Base-by-base conservation (phyloP, 1,284 basidiomycete genomes). In the Xerocomus amazonicus region DNA sequence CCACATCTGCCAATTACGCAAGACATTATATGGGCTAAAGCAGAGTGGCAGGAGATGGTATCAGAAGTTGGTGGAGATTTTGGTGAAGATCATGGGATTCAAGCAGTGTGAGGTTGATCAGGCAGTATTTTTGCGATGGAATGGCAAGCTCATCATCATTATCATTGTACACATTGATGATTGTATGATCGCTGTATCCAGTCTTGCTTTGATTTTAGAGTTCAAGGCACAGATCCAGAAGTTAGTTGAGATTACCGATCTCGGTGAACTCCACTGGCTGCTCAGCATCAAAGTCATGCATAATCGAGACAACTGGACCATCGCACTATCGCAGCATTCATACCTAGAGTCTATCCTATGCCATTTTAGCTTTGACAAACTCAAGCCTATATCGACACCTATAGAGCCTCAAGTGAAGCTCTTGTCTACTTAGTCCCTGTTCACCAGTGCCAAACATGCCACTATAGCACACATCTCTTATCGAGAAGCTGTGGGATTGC, bases 261-360 rank as follows among this genome's bases (percentile, higher is more conserved):
- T 10, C 37, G 31, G 41, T 5, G n/a, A 47, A 8, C 36, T 51
- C 4, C 32, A 51, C 3, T 51, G 45, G 56, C 40, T 70, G 0
- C 56, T 69, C 0, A 65, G 61, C 1, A 62, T 66, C 29, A 47
- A 70, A 42, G 55, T 70, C 23, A 47, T 27, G 4, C 44, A 51
- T 0, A 52, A 67, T 41, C 33, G 48, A 0, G 43, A 48, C 2
- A 28, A 29, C 1, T 29, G 48, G 17, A 55, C 58, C 12, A 54
- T 65, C 17, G 49, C 47, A 4, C 54, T 68, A 9, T 64, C 50
- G 1, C 63, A 67, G 49, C 44, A 23, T 1, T 51, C 57, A 0
- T 71, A 68, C 47, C 64, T 69, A 32, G 54, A 60, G 19, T 58
- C 50, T 2, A 63, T 62, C 41, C 43, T 60, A 12, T 45, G 8